Evolutionary conservation across 441 rosid genomes (phyloP).

Genomic region (Adansonia rubrostipa): DNA sequence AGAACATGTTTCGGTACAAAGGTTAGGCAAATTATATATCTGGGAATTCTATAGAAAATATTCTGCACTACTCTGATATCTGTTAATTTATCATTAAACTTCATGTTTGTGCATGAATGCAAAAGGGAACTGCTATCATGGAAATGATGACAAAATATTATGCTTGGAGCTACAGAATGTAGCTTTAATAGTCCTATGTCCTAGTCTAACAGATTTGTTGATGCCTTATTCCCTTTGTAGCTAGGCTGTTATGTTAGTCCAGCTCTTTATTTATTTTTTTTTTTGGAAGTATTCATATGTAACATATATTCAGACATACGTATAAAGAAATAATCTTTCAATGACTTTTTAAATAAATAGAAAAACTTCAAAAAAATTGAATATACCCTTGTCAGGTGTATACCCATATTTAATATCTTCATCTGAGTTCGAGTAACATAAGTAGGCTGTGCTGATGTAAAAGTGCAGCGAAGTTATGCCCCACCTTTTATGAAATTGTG

Average conservation of each 20-base stretch:
- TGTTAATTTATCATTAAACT: conserved; percentile 9
- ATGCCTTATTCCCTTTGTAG: conserved; percentile 4
- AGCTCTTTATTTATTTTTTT: too few relatives aligned
- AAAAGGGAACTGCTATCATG: background rate
- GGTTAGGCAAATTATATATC: background rate
- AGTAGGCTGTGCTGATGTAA: background rate
- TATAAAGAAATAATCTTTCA: too few relatives aligned
- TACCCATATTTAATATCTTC: too few relatives aligned
- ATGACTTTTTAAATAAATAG: too few relatives aligned
- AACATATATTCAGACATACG: too few relatives aligned
- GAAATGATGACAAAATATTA: conserved; percentile 18
- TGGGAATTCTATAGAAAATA: conserved; percentile 13
- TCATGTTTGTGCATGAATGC: background rate
- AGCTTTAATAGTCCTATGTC: background rate
- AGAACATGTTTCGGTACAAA: conserved; percentile 14
- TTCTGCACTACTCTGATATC: conserved; percentile 9
- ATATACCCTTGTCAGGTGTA: too few relatives aligned
- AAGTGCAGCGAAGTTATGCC: background rate
- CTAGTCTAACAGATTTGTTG: background rate
- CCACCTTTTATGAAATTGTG: background rate
- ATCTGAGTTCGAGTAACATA: too few relatives aligned
- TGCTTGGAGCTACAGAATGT: background rate
- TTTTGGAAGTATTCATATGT: too few relatives aligned
- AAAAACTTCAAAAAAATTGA: too few relatives aligned
- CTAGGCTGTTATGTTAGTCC: background rate